These are phyloP conservation scores for Ogataea chonburiensis DNA, from an alignment of 805 yeast genomes.

Conservation along the genomic window DNA sequence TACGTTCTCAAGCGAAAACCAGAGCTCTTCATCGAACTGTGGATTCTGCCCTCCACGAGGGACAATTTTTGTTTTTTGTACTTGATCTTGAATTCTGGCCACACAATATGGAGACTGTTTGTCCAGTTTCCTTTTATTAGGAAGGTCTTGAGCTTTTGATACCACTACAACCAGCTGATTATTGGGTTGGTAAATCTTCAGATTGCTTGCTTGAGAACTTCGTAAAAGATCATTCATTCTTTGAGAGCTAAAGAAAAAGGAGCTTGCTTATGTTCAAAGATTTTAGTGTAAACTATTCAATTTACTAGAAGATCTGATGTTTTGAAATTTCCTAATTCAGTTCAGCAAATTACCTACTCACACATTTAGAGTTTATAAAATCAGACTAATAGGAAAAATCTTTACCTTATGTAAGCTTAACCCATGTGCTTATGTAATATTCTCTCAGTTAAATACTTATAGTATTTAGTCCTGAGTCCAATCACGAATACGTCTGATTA, in stretches of 20 bases:
- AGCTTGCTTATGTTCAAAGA: background rate
- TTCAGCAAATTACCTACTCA: too few relatives aligned
- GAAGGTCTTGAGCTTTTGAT: conserved; percentile 78
- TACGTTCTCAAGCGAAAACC: conserved; percentile 64
- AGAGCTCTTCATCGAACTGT: conserved; percentile 73
- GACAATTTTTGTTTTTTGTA: conserved; percentile 74
- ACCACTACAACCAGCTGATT: conserved; percentile 72
- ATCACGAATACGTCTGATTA: too few relatives aligned
- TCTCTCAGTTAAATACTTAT: too few relatives aligned
- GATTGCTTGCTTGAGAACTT: background rate
- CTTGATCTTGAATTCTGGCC: conserved; percentile 75
- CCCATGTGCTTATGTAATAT: too few relatives aligned
- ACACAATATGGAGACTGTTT: conserved; percentile 93
- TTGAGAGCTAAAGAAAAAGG: too few relatives aligned
- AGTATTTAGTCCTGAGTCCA: too few relatives aligned
- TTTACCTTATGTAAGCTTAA: too few relatives aligned
- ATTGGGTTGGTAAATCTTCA: conserved; percentile 27
- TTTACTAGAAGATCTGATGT: background rate
- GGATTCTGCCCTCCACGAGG: conserved; percentile 95
- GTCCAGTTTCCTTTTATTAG: conserved; percentile 81
- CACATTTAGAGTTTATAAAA: too few relatives aligned
- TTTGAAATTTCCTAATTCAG: conserved; percentile 5
- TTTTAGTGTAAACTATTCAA: background rate
- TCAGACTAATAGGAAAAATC: too few relatives aligned
- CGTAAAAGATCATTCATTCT: background rate